These are phyloP conservation scores for Calcarisporium arbuscula DNA, from an alignment of 2,329 filamentous ascomycete genomes.

Conservation along the genomic window DNA sequence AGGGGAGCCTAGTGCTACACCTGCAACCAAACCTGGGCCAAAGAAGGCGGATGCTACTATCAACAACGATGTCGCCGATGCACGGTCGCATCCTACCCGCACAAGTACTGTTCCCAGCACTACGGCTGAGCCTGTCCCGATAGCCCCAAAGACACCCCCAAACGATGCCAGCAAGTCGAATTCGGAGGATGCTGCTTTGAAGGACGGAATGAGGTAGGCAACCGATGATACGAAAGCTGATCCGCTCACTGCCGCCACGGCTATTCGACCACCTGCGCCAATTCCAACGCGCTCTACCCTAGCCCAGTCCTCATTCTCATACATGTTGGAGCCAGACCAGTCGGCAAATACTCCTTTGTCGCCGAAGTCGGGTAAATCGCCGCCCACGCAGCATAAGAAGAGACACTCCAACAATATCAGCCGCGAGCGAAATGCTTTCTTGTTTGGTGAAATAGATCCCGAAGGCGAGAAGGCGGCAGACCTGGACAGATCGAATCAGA, in stretches of 20 bases:
- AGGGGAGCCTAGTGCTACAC: no score
- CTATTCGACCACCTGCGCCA: slow-evolving; percentile 28
- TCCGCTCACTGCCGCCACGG: no score
- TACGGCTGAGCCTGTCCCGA: no score
- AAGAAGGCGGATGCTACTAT: no score
- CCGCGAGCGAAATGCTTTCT: slow-evolving; percentile 51
- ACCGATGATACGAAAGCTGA: not conserved
- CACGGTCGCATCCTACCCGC: no score
- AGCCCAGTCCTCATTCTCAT: slow-evolving; percentile 70
- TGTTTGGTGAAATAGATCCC: slow-evolving; percentile 48
- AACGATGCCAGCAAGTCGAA: no score
- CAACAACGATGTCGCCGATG: no score
- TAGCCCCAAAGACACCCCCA: no score
- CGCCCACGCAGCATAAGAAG: slow-evolving; percentile 31
- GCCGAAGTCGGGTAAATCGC: slow-evolving; percentile 20
- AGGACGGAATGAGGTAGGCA: no score
- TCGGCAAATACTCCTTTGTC: slow-evolving; percentile 18
- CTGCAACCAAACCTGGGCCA: no score
- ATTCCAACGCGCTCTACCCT: slow-evolving; percentile 59
- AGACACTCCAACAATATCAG: slow-evolving; percentile 36
- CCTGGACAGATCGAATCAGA: slow-evolving; percentile 38
- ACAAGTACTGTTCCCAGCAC: no score
- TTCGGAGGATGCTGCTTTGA: no score
- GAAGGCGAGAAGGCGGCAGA: slow-evolving; percentile 24
- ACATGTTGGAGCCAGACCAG: slow-evolving; percentile 63